These are phyloP conservation scores for Thamnidium elegans DNA, from an alignment of 192 early-diverging fungal genomes.

Conservation along the genomic window DNA sequence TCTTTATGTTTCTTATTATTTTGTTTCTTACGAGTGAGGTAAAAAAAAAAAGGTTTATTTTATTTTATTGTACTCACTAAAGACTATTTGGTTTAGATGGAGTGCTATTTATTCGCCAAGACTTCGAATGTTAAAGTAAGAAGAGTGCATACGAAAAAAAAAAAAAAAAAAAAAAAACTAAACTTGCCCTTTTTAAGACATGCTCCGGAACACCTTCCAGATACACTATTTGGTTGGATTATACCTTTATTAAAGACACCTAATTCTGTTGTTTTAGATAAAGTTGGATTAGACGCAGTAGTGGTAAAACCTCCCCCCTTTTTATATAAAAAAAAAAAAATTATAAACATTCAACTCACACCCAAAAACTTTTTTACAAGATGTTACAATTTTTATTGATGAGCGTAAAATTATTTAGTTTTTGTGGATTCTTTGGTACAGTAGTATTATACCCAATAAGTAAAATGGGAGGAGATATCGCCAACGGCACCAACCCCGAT, in stretches of 20 bases:
- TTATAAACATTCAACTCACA: background rate
- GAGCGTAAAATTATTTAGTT: constrained; percentile 45
- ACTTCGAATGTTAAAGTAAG: constrained; percentile 37
- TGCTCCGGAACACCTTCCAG: constrained; percentile 39
- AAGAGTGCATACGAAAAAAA: background rate
- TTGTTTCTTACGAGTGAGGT: constrained; percentile 34
- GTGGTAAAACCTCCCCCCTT: constrained; percentile 39
- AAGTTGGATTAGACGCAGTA: constrained; percentile 56
- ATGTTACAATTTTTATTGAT: constrained; percentile 54
- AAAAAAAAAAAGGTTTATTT: background rate
- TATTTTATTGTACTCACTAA: background rate
- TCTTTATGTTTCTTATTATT: constrained; percentile 33
- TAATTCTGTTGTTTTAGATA: constrained; percentile 44
- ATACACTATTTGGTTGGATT: constrained; percentile 54
- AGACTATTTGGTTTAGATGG: constrained; percentile 18
- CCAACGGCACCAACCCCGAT: constrained; percentile 26
- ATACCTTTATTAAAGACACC: constrained; percentile 41
- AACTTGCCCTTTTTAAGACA: constrained; percentile 31
- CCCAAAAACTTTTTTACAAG: constrained; percentile 24
- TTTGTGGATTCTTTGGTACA: constrained; percentile 47
- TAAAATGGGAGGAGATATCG: constrained; percentile 31
- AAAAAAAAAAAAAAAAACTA: background rate
- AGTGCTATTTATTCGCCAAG: constrained; percentile 33
- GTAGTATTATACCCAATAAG: constrained; percentile 49
- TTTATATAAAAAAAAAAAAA: background rate